These are phyloP conservation scores for Mollisia scopiformis DNA, from an alignment of 2,329 filamentous ascomycete genomes.

Conservation along the genomic window DNA sequence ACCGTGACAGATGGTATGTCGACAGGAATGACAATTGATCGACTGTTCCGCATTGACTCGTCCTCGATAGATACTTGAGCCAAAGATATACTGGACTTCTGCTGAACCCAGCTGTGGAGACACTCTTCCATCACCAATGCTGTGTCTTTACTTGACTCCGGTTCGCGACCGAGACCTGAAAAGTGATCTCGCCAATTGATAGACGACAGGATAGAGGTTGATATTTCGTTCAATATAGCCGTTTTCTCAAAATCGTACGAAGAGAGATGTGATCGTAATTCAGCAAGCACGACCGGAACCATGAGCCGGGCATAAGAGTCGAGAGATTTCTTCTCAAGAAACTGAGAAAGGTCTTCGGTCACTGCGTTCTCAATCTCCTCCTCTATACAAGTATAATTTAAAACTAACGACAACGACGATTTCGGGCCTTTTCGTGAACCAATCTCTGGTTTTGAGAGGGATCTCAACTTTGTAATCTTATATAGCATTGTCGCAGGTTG, in stretches of 20 bases:
- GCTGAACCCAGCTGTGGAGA: constrained; percentile 31
- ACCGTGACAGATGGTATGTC: constrained; percentile 84
- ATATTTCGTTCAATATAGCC: constrained; percentile 54
- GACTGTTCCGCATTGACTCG: constrained; percentile 44
- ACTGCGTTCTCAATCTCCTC: constrained; percentile 67
- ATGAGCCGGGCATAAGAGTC: constrained; percentile 51
- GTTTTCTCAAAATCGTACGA: constrained; percentile 59
- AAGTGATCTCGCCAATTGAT: constrained; percentile 55
- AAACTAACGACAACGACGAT: constrained; percentile 62
- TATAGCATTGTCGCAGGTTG: constrained; percentile 84
- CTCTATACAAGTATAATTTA: constrained; percentile 77
- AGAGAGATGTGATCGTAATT: constrained; percentile 48
- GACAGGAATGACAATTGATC: constrained; percentile 83
- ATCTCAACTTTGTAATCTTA: constrained; percentile 64
- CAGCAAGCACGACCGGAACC: constrained; percentile 45
- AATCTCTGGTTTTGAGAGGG: constrained; percentile 34
- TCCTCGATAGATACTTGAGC: constrained; percentile 26
- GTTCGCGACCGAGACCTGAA: constrained; percentile 47
- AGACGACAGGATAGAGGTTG: constrained; percentile 50
- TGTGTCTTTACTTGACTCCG: constrained; percentile 31
- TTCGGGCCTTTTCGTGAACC: constrained; percentile 37
- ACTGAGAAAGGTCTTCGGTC: constrained; percentile 44
- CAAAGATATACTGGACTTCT: constrained; percentile 28
- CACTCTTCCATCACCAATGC: constrained; percentile 26
- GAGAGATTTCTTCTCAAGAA: constrained; percentile 45